Base-by-base conservation (phyloP, 208 protist species). In the Acanthamoeba divionensis region DNA sequence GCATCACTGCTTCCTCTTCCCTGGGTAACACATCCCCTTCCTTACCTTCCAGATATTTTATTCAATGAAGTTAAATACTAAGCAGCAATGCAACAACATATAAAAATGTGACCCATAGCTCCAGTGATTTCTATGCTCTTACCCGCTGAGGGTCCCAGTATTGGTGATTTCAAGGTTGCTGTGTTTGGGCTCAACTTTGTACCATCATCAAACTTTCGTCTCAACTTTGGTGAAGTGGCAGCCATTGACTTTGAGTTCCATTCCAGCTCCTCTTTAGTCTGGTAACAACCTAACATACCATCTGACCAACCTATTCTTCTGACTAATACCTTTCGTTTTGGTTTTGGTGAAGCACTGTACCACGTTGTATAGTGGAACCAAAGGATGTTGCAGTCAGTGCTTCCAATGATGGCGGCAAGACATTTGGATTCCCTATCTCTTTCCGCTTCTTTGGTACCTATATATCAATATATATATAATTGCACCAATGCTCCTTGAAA, bases 221-320 rank as follows among this genome's bases (percentile, higher is more conserved):
- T 93, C 47, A 60, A 36, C 26, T 73, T 93, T 48, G 92, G 92
- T 24, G 1, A 75, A 21, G 24, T 91, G 18, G 55, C 15, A 33
- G 90, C 90, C 38, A 73, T 41, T 2, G 65, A 91, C 52, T 91
- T 90, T 54, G 92, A 93, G 26, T 93, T 93, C 69, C 90, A 93
- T 62, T 82, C 67, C 1, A 91, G 15, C 44, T 57, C 57, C 12
- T 52, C 90, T 13, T 38, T 93, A 9, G 36, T 93, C 8, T 82
- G 65, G n/a, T 87, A 24, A 9, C 13, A 87, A 15, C 54, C 92
- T 47, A 26, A n/a, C 71, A 60, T 54, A 9, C 36, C 79, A 12
- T 18, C 0, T 15, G 0, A 6, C 13, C 2, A 29, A 4, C 8
- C 33, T 47, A 73, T 63, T 24, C 67, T 57, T 36, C 45, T 87